phyloP scores from a whole-genome alignment of 352 stramenopile genomes.

The Pythium volutum region DNA sequence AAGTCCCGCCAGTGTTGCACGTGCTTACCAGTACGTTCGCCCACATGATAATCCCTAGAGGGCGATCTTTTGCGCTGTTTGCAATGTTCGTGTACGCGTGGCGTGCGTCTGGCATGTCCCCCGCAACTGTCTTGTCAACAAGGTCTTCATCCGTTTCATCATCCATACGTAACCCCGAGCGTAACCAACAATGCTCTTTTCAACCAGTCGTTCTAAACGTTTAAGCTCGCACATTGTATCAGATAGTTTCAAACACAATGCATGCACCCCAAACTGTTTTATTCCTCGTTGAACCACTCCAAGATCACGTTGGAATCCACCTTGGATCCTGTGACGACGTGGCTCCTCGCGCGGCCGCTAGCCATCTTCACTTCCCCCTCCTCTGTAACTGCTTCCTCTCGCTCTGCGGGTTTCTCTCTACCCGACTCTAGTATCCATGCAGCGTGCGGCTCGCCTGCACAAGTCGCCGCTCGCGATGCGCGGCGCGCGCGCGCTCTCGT shows the following conservation, averaged over 20 bases:
- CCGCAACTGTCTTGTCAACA: conserved; percentile 5
- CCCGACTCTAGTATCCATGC: conserved; percentile 21
- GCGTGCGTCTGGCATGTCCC: background rate
- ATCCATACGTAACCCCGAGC: background rate
- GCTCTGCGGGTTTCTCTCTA: background rate
- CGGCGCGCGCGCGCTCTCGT: conserved; percentile 23
- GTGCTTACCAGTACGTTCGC: too few relatives aligned
- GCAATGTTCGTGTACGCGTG: background rate
- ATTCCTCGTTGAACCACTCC: conserved; percentile 20
- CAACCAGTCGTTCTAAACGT: background rate
- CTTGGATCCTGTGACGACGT: conserved; percentile 35
- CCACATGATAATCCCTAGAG: too few relatives aligned
- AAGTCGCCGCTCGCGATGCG: conserved; percentile 6
- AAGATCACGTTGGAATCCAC: conserved; percentile 32
- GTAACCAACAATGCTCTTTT: conserved; percentile 2
- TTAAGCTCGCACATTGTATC: background rate
- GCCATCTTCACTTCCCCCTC: conserved; percentile 4
- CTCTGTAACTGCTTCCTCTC: background rate
- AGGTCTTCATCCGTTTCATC: background rate
- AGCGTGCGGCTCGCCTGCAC: conserved; percentile 23
- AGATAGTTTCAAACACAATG: conserved; percentile 16
- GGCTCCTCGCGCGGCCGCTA: conserved; percentile 17
- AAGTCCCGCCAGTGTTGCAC: too few relatives aligned
- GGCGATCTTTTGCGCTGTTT: too few relatives aligned
- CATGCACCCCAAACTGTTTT: background rate